Base-by-base conservation (phyloP, 371 early-diverging fungal species). In the Mucor plumbeus region DNA sequence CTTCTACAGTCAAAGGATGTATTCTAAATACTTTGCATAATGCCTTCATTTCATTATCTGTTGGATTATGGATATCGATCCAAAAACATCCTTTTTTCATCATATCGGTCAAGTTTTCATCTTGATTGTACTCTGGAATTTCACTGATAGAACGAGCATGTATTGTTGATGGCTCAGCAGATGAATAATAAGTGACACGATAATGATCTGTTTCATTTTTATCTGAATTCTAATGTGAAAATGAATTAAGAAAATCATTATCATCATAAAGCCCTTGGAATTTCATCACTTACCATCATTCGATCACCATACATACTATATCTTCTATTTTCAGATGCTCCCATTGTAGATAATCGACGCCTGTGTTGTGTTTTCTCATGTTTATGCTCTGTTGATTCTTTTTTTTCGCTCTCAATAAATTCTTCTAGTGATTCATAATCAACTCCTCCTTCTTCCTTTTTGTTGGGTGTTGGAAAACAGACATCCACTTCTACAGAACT, bases 1-100 rank as follows among this genome's bases (percentile, higher is more conserved):
- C 98, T 79, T 97, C 97, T 26, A 87, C 86, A 0, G 97, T 96
- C 53, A 97, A 75, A 19, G 98, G 95, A 69, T 97, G 98, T 36
- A 97, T 89, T 61, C 79, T 80, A 58, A 93, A 92, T 7, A 86
- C 78, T 59, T 74, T 67, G 17, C 63, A 55, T 3, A 74, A 9
- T 8, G 70, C 64, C 40, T 82, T 80, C 91, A 95, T 92, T 69
- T 95, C 96, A 31, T 79, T 74, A 63, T 87, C 83, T 14, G 92
- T 90, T 2, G 95, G 94, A 34, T 85, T 84, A 41, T 85, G 77
- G 19, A 94, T 88, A 59, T 95, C 94, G 38, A 95, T 81, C 96
- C 96, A 94, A 76, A 92, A 95, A 63, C 87, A 90, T 0, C 88
- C 87, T n/a, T 77, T 77, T 41, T 82, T 70, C 26, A 82, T 21